Conservation (phyloP, 78 protist species). For the Thecamonas trahens region DNA sequence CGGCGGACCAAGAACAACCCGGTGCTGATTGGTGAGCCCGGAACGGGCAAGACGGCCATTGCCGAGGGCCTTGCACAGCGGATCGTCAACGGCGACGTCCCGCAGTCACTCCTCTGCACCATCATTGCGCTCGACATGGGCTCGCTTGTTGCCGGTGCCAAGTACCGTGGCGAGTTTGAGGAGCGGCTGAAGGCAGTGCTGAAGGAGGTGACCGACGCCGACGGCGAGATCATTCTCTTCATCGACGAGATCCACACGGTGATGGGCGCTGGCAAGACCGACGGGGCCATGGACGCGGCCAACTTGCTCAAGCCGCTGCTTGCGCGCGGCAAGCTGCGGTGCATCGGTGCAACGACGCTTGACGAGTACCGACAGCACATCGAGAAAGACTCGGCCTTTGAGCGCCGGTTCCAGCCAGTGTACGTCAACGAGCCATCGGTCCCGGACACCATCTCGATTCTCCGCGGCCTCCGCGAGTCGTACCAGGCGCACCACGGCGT, state of each 20-base stretch:
- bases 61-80: conserved; percentile 98
- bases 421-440: conserved; percentile 90
- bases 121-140: conserved; percentile 93
- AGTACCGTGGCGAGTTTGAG: conserved; percentile 97
- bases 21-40: conserved; percentile 95
- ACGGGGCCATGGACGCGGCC: conserved; percentile 98
- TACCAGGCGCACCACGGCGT: conserved; percentile 94
- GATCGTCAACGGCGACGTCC: conserved; percentile 93
- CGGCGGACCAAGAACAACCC: conserved; percentile 97
- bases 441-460: conserved; percentile 88
- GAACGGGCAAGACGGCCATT: conserved; percentile 91
- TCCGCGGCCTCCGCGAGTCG: conserved; percentile 89
- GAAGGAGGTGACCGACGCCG: conserved; percentile 81
- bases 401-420: conserved; percentile 92
- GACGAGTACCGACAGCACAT: conserved; percentile 92
- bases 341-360: conserved; percentile 98
- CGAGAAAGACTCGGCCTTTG: conserved; percentile 98
- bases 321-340: conserved; percentile 96
- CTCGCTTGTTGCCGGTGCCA: conserved; percentile 95
- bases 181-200: conserved; percentile 94
- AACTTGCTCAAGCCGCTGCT: conserved; percentile 96
- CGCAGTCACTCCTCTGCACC: conserved; percentile 65
- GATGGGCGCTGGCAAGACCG: conserved; percentile 95
- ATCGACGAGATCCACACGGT: conserved; percentile 97
- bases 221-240: conserved; percentile 87